Base-by-base conservation (phyloP, 2,329 filamentous ascomycete species). In the Aphanoascus verrucosus region DNA sequence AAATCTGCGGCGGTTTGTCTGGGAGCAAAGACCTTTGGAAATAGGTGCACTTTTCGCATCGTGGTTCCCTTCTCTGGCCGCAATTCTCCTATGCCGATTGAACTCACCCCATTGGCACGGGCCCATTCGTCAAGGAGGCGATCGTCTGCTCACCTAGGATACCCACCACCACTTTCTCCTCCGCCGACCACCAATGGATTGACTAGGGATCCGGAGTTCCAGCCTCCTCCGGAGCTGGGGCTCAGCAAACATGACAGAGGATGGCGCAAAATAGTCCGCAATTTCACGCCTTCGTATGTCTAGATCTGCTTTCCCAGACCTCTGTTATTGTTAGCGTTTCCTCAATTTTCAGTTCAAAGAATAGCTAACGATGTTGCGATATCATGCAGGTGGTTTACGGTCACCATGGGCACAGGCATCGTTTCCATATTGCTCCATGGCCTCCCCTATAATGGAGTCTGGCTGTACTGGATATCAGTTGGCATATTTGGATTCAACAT, bases 401-500 rank as follows among this genome's bases (percentile, higher is more conserved):
- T 71, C 31, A 71, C 61, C 6, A 72, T 72, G 69, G 68, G 69
- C 37, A 72, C 69, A 1, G 69, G 69, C 0, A 70, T 72, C n/a
- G 68, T 70, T 5, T 70, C 69, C 6, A 63, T 69, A 3, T 59
- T 71, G 1, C 59, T 71, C 5, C 61, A 69, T 50, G 64, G 61
- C 7, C 60, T 72, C 0, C 69, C 69, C 1, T 72, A 71, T 51
- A 69, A 71, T 46, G 67, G 62, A 5, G 19, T 32, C 48, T 70
- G 68, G 68, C 61, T 71, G 1, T 69, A 70, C 49, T 71, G 64
- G 62, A 63, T 70, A 9, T 70, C 69, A 1, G 56, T 69, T 31
- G 57, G 63, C 14, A 61, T 70, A 0, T 71, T 72, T 31, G 62
- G 57, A 0, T 47, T 72, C 5, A 71, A 72, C 42, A 62, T 69